Evolutionary conservation across 2,329 filamentous ascomycete genomes (phyloP).

Genomic region (Trichophaea hybrida): DNA sequence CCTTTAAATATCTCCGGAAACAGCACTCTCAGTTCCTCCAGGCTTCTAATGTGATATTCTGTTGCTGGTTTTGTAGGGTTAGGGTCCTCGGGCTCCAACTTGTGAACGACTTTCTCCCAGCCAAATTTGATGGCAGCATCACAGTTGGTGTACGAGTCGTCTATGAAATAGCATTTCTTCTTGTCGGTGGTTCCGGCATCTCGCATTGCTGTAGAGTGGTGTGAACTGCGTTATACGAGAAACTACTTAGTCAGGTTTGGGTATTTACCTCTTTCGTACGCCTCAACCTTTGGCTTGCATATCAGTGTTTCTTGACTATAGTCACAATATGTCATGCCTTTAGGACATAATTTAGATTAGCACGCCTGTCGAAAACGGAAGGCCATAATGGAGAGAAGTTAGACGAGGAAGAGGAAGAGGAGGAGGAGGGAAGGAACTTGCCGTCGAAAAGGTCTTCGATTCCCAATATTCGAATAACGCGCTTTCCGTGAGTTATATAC

Average conservation of each 20-base stretch:
- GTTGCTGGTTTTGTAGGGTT: constrained; percentile 50
- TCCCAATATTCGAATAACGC: constrained; percentile 66
- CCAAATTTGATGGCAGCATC: constrained; percentile 60
- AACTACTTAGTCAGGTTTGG: background rate
- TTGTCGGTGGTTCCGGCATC: constrained; percentile 57
- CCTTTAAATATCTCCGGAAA: constrained; percentile 76
- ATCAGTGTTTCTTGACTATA: constrained; percentile 57
- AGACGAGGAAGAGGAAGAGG: background rate
- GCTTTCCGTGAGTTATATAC: constrained; percentile 71
- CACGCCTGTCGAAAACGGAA: too few relatives aligned
- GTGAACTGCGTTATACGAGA: background rate
- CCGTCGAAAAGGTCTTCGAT: constrained; percentile 88
- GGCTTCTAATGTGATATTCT: constrained; percentile 57
- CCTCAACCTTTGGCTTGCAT: constrained; percentile 72
- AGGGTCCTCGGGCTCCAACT: constrained; percentile 61
- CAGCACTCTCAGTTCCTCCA: constrained; percentile 58
- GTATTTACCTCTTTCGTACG: constrained; percentile 53
- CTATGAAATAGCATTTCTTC: constrained; percentile 86
- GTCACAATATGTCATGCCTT: constrained; percentile 62
- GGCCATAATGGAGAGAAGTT: too few relatives aligned
- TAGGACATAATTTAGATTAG: too few relatives aligned
- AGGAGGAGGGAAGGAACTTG: background rate
- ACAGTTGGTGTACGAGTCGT: constrained; percentile 79
- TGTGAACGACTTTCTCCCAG: constrained; percentile 64
- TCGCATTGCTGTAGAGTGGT: constrained; percentile 48